Evolutionary conservation across 148 eudicot genomes (phyloP), one percentile per base, ranked within the genome.

Genomic region (Silene uniflora): DNA sequence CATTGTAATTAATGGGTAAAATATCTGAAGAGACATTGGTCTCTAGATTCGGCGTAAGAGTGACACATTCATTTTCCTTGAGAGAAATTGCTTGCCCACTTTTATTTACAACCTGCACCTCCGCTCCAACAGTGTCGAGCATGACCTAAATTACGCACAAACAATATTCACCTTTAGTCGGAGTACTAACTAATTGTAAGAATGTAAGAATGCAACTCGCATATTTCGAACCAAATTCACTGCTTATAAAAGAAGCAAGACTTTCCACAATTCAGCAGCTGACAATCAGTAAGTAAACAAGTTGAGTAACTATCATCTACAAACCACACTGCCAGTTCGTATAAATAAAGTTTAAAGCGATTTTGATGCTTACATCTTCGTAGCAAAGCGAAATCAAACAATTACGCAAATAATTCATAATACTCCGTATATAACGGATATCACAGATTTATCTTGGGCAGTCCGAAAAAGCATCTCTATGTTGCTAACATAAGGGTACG

Each of bases 111-210:
- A 91, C 89, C 82, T 88, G 92, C 82, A 91, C 76, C 79, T 91
- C 97, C 13, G 97, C 89, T 71, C 97, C 97, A 69, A 85, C 86
- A 23, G 94, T 91, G 73, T 91, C 97, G 7, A 91, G 86, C 97
- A 91, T 91, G 69, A 91, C 91, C 97, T 91, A 84, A 82, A 23
- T 59, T 39, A 16, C 23, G 67, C 52, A 16, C 12, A 56, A 21
- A 67, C 49, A 71, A 22, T 14, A 29, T 5, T 47, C 44, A 55
- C 17, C 52, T 59, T 19, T 3, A 8, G 42, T 60, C 61, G 67
- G n/a, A 18, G 23, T 14, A 56, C 46, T 61, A 54, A 14, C n/a
- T 18, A 54, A 14, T 17, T 18, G 23, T 4, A 22, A 24, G 6
- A 47, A 10, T 18, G 9, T 1, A 69, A 24, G 6, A 47, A 10